A percentile compares a stretch with the other conserved stretches of the same genome.
Evolutionary conservation across 176 grass and related monocot species (phyloP).

Genomic region (bread wheat (Triticum aestivum)): DNA sequence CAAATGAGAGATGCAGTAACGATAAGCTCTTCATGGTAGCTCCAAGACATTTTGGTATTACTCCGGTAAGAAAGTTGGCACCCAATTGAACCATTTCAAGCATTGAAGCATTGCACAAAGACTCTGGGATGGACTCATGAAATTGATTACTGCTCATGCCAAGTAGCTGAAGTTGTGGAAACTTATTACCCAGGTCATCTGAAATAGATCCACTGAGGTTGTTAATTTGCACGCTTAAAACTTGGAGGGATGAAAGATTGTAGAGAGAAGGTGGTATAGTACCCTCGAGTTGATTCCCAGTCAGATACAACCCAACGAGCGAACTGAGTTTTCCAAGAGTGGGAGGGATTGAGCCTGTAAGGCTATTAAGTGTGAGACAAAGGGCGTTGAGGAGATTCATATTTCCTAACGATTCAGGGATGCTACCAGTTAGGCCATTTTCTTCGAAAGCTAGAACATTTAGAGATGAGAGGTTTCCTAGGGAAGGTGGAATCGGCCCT

Average conservation of each 20-base stretch:
- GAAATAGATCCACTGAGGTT: conserved; percentile 7
- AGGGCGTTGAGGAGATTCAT: not conserved
- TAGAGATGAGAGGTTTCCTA: not conserved
- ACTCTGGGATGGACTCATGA: not conserved
- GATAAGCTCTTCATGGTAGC: not conserved
- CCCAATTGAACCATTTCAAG: not conserved
- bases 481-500: not conserved
- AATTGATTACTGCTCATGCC: not conserved
- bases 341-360: not conserved
- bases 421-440: conserved; percentile 12
- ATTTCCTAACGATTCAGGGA: conserved; percentile 20
- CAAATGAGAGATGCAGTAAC: fast-evolving
- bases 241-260: not conserved
- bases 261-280: not conserved
- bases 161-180: not conserved
- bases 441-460: not conserved
- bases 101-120: not conserved
- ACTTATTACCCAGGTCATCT: not conserved
- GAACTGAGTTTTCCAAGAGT: conserved; percentile 11
- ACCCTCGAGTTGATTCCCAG: not conserved
- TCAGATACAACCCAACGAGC: not conserved
- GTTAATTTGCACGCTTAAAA: not conserved
- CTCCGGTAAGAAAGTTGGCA: not conserved
- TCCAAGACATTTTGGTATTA: conserved; percentile 12
- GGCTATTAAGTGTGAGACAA: not conserved